A percentile compares a stretch with the other conserved stretches of the same genome.
Evolutionary conservation across 495 filamentous ascomycete genomes (phyloP).

Genomic region (Elaphomyces granulatus): DNA sequence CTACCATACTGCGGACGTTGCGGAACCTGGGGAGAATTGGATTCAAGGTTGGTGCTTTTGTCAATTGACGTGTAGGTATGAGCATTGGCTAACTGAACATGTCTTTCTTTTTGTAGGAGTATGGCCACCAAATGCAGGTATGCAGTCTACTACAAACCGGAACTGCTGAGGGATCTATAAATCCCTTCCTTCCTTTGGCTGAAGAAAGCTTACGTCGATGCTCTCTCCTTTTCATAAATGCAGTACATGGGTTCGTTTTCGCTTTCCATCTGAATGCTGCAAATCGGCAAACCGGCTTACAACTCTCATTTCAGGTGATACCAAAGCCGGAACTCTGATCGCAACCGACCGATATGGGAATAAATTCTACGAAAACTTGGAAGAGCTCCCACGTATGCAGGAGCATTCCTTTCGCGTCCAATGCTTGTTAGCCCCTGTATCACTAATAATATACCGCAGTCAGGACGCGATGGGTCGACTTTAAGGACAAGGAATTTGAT

Average conservation of each 20-base stretch:
- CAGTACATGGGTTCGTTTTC: slow-evolving; percentile 51
- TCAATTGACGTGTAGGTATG: background rate
- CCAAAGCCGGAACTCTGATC: slow-evolving; percentile 82
- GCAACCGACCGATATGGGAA: slow-evolving; percentile 85
- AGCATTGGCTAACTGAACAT: slow-evolving; percentile 17
- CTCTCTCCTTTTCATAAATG: slow-evolving; percentile 5
- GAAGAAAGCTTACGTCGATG: too few species aligned
- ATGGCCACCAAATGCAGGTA: slow-evolving; percentile 87
- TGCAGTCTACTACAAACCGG: background rate
- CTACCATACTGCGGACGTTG: slow-evolving; percentile 74
- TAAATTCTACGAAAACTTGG: slow-evolving; percentile 92
- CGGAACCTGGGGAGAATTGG: slow-evolving; percentile 77
- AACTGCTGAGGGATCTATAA: background rate
- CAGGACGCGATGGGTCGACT: slow-evolving; percentile 96
- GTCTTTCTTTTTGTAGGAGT: slow-evolving; percentile 42
- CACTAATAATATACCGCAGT: too few species aligned
- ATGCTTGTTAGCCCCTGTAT: too few species aligned
- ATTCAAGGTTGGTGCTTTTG: slow-evolving; percentile 40
- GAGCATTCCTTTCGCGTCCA: too few species aligned
- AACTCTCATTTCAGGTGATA: slow-evolving; percentile 55
- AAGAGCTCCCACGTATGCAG: slow-evolving; percentile 86
- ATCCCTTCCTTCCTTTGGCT: background rate
- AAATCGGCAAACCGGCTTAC: background rate
- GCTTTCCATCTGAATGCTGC: background rate
- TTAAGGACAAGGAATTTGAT: slow-evolving; percentile 75